These are phyloP conservation scores for Alternaria gaisen DNA, from an alignment of 2,329 filamentous ascomycete species.

Conservation along the genomic window DNA sequence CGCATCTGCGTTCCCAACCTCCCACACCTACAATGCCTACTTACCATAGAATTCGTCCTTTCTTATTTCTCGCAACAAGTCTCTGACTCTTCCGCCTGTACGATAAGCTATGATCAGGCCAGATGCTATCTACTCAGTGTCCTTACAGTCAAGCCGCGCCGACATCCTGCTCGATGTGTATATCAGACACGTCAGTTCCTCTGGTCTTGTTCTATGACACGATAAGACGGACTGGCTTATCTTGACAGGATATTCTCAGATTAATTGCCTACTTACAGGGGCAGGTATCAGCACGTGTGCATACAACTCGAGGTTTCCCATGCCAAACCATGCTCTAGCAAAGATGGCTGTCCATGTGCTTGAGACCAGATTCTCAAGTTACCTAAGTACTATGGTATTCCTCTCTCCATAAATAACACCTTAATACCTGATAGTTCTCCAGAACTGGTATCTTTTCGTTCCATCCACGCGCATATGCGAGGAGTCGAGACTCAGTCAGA, in stretches of 20 bases:
- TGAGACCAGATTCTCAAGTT: too few relatives aligned
- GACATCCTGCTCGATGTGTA: not conserved
- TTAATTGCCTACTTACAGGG: too few relatives aligned
- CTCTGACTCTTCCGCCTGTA: not conserved
- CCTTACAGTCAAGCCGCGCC: not conserved
- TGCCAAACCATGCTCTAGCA: too few relatives aligned
- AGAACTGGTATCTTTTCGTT: too few relatives aligned
- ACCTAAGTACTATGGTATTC: too few relatives aligned
- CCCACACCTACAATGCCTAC: not conserved
- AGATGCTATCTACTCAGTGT: not conserved
- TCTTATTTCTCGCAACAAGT: not conserved
- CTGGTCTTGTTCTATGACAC: not conserved
- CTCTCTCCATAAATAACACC: too few relatives aligned
- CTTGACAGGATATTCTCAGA: not conserved
- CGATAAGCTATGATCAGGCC: not conserved
- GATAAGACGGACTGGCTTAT: not conserved
- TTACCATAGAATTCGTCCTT: not conserved
- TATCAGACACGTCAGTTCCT: not conserved
- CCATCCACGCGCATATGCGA: too few relatives aligned
- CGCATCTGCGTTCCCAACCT: not conserved
- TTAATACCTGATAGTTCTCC: too few relatives aligned
- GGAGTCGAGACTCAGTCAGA: too few relatives aligned
- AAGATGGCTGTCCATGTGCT: too few relatives aligned
- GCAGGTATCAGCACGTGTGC: too few relatives aligned
- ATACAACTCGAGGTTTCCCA: too few relatives aligned